Evolutionary conservation across 83 land plant genomes (phyloP), one percentile per base, ranked within the genome.

Genomic region (Diphasiastrum complanatum): DNA sequence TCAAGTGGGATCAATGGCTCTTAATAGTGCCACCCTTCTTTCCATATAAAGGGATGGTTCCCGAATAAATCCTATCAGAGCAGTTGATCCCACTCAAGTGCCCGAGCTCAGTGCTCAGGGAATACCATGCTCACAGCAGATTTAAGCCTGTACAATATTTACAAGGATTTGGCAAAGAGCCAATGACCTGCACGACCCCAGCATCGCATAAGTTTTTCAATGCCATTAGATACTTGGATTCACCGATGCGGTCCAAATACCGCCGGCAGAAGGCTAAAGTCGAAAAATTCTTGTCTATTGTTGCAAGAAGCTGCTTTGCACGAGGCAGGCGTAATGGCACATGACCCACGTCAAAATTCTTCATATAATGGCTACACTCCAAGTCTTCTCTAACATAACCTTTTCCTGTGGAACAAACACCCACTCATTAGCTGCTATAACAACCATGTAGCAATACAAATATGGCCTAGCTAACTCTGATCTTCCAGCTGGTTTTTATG

Each of bases 301-400:
- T 89, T 18, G 84, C 87, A 26, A 92, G 78, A 63, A 92, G 73
- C 70, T 85, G 90, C 63, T 89, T 92, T 31, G 98, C 98, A 51
- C 91, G 77, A 10, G 96, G 86, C 54, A 92, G 64, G 30, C 98
- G 71, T 40, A 92, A 67, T 2, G 98, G 96, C 45, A 92, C 70
- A 53, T 92, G 96, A 19, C 98, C 98, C 18, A 65, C 91, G 37
- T 92, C 98, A 75, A 85, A 92, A 52, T 85, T 85, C 72, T 92
- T 92, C 98, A 92, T 92, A 67, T 92, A 92, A 69, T 92, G 96
- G 49, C 98, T 92, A 76, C 96, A 88, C 58, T 92, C 98, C 60
- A 92, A 65, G 74, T 92, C 98, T 67, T 92, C 98, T 69, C 98
- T 83, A 6, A 92, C 96, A 72, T 81, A 89, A 26, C 98, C 98